Percentiles rank a stretch among this genome's conserved stretches.
These are phyloP conservation scores for Sugiyamaella pinicola DNA, from an alignment of 1,139 yeast species.

Conservation along the genomic window DNA sequence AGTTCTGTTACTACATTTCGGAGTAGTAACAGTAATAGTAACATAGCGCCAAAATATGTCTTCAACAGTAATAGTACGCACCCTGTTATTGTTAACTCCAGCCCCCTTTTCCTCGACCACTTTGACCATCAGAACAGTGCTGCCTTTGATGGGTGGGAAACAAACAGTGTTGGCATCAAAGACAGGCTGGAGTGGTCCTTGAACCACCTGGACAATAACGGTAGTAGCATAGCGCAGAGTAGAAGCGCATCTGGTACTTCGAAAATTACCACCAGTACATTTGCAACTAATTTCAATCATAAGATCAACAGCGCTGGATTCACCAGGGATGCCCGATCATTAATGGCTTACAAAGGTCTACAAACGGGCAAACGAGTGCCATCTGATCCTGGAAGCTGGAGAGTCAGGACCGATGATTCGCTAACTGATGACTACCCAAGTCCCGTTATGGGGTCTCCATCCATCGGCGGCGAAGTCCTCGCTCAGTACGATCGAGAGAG, in stretches of 20 bases:
- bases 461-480: conserved; percentile 15
- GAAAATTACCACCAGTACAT: conserved; percentile 21
- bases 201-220: conserved; percentile 16
- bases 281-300: conserved; percentile 17
- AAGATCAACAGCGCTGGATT: conserved; percentile 30
- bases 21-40: conserved; percentile 14
- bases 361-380: conserved; percentile 8
- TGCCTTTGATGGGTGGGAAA: conserved; percentile 30
- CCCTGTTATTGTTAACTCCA: conserved; percentile 5
- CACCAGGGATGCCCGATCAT: conserved; percentile 24
- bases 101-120: conserved; percentile 5
- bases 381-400: conserved; percentile 18
- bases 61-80: not conserved
- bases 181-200: conserved; percentile 28
- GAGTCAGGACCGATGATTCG: conserved; percentile 11
- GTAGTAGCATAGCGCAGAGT: conserved; percentile 17
- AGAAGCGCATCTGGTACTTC: conserved; percentile 25
- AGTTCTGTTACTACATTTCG: conserved; percentile 16
- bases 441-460: conserved; percentile 14
- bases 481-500: conserved; percentile 30
- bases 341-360: conserved; percentile 14
- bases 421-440: conserved; percentile 8
- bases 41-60: not conserved
- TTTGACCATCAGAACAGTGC: conserved; percentile 5
- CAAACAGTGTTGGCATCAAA: conserved; percentile 25